Percentiles rank a stretch among this genome's conserved stretches.
Evolutionary conservation across 2,329 filamentous ascomycete genomes (phyloP).

Genomic region (Trichophyton benhamiae): DNA sequence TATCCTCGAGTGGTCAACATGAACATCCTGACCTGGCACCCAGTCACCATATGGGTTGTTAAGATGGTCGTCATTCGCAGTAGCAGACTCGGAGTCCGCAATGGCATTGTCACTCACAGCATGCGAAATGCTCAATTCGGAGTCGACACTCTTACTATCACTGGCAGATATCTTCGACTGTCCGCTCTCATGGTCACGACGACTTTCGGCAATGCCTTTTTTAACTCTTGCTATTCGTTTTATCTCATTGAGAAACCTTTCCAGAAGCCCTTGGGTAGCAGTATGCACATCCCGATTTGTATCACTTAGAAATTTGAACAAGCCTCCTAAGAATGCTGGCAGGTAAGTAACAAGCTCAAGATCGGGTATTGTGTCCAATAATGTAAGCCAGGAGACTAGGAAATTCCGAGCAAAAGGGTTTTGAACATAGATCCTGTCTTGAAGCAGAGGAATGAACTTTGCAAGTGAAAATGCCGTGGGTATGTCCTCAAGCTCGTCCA

Average conservation of each 20-base stretch:
- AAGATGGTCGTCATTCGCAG: constrained; percentile 44
- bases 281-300: constrained; percentile 89
- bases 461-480: constrained; percentile 86
- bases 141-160: constrained; percentile 51
- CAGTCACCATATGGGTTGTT: constrained; percentile 74
- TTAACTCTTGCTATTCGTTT: constrained; percentile 88
- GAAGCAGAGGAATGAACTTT: constrained; percentile 81
- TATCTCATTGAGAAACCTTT: constrained; percentile 85
- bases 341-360: constrained; percentile 86
- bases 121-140: constrained; percentile 33
- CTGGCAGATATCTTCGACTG: constrained; percentile 59
- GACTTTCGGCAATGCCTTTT: constrained; percentile 79
- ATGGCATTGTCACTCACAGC: constrained; percentile 45
- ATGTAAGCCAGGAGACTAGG: constrained; percentile 86
- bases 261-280: constrained; percentile 74
- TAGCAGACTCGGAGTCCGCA: constrained; percentile 34
- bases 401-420: constrained; percentile 94
- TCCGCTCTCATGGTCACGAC: constrained; percentile 52
- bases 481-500: constrained; percentile 35
- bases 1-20: constrained; percentile 85
- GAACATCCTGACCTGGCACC: constrained; percentile 93
- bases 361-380: constrained; percentile 93
- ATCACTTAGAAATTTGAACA: constrained; percentile 86
- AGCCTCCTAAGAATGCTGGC: constrained; percentile 77
- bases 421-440: constrained; percentile 85